A percentile compares a stretch with the other conserved stretches of the same genome.
Evolutionary conservation across 768 basidiomycete species (phyloP).

Genomic region (Dacryopinax spathularia): DNA sequence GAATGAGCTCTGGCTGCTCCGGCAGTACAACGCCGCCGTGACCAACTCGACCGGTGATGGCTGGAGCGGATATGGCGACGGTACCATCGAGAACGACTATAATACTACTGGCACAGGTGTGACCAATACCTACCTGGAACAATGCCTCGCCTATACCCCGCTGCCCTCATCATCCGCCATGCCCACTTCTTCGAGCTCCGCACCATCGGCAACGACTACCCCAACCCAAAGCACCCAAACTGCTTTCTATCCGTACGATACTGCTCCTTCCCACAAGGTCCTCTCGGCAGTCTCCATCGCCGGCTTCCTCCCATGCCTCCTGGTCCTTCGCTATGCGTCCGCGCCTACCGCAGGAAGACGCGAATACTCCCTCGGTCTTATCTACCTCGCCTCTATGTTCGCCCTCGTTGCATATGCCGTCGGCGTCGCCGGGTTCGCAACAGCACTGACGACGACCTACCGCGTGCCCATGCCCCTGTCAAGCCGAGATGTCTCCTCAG

Average conservation of each 20-base stretch:
- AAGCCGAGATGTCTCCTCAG: conserved; percentile 24
- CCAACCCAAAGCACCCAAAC: neutral
- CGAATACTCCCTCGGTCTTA: conserved; percentile 19
- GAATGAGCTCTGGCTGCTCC: conserved; percentile 63
- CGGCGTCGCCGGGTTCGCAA: conserved; percentile 48
- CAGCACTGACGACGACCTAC: conserved; percentile 39
- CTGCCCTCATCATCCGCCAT: conserved; percentile 7
- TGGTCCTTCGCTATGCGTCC: conserved; percentile 31
- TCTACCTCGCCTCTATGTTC: conserved; percentile 29
- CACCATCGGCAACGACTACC: conserved; percentile 12
- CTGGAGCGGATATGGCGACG: conserved; percentile 42
- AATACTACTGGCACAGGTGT: conserved; percentile 58
- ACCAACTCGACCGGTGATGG: conserved; percentile 36
- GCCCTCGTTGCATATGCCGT: conserved; percentile 39
- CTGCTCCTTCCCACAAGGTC: conserved; percentile 35
- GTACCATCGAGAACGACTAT: conserved; percentile 45
- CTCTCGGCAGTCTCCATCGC: conserved; percentile 37
- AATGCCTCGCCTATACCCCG: conserved; percentile 35
- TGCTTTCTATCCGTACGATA: conserved; percentile 22
- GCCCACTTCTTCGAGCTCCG: conserved; percentile 8
- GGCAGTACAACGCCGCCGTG: conserved; percentile 47
- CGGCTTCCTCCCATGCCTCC: conserved; percentile 30
- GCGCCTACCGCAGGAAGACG: conserved; percentile 22
- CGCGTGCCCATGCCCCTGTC: conserved; percentile 11
- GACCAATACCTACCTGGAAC: conserved; percentile 39